Evolutionary conservation across 768 basidiomycete genomes (phyloP).

Genomic region (Postia placenta): DNA sequence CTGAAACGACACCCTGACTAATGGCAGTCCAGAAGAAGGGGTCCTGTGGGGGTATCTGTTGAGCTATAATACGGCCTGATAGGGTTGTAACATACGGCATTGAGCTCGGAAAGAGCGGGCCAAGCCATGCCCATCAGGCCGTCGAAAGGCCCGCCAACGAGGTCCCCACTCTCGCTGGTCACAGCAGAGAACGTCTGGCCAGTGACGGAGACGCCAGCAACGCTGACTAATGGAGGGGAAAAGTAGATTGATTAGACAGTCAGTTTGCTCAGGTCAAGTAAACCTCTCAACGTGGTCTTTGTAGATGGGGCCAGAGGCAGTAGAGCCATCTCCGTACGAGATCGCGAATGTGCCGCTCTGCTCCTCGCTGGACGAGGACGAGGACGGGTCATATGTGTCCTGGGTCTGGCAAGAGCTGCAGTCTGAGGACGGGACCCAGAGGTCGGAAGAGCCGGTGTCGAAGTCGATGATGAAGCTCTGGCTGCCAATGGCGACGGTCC

Average conservation of each 20-base stretch:
- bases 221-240: constrained; percentile 11
- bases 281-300: constrained; percentile 13
- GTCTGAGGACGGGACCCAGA: constrained; percentile 6
- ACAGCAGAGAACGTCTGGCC: constrained; percentile 41
- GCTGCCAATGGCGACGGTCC: constrained; percentile 31
- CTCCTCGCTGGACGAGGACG: constrained; percentile 10
- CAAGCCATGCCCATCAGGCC: constrained; percentile 38
- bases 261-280: background rate
- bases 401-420: constrained; percentile 13
- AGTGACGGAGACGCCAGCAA: constrained; percentile 24
- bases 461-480: constrained; percentile 33
- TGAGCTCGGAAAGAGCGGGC: constrained; percentile 12
- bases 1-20: constrained; percentile 25
- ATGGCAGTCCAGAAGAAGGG: constrained; percentile 36
- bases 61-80: background rate
- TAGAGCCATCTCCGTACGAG: constrained; percentile 14
- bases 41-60: background rate
- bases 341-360: constrained; percentile 15
- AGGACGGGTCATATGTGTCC: constrained; percentile 7
- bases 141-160: constrained; percentile 27
- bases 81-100: constrained; percentile 1
- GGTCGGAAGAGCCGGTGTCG: constrained; percentile 36
- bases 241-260: background rate
- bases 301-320: constrained; percentile 9
- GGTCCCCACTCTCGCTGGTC: constrained; percentile 27